Base-by-base conservation (phyloP, 2,329 filamentous ascomycete species). In the Fusarium cicatricum region DNA sequence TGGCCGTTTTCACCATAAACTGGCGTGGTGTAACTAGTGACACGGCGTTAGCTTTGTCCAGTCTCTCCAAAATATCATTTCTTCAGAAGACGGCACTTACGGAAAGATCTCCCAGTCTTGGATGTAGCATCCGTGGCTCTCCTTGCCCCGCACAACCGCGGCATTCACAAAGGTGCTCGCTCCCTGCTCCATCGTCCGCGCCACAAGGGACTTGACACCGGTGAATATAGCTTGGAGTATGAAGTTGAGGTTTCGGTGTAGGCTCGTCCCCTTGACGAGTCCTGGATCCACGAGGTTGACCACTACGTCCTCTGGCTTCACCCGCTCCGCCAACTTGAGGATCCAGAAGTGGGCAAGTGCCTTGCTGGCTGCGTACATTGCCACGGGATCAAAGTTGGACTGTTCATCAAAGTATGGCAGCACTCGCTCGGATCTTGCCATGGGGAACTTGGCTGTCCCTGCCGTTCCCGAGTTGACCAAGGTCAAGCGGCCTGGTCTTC, bases 271-370 rank as follows among this genome's bases (percentile, higher is more conserved):
- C 31, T 71, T 74, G 8, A 75, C 70, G 38, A 74, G 70, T 0
- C 78, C 81, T 1, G 81, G 81, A 16, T 81, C 79, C 1, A 77
- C 78, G 2, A 80, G 55, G 46, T 82, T 83, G 34, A 83, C 68
- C 8, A 78, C 56, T 0, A 80, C 74, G 31, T 80, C 74, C 2
- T 79, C 71, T 0, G 75, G 58, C 1, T 69, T 70, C 0, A 80
- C 71, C 16, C 71, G 69, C 14, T 78, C 73, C 5, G 62, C 66
- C 0, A 80, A 58, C 45, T 76, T 75, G 57, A 63, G 61, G 3
- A 72, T 60, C 62, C 77, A 78, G 23, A 77, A 60, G 19, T 74
- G 71, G 2, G 64, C 60, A 0, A 78, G 60, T 0, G 70, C 66
- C 49, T 78, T 78, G 16, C 60, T 62, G 2, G 41, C 42, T 8